phyloP scores from a whole-genome alignment of 805 yeast species.

The Barnettozyma californica region DNA sequence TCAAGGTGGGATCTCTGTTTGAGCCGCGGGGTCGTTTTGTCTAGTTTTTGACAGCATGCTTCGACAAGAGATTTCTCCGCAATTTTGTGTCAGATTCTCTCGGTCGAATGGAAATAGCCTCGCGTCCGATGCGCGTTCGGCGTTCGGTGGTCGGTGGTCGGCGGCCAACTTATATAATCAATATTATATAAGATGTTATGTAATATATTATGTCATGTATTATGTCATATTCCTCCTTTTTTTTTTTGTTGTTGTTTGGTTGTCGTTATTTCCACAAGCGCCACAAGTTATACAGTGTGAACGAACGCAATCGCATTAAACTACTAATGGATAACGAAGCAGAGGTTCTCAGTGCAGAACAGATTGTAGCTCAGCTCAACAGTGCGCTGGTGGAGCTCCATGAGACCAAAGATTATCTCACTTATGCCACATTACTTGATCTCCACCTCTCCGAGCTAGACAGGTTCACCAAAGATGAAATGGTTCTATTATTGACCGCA shows the following conservation, averaged over 20 bases:
- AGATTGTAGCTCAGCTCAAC: slow-evolving; percentile 4
- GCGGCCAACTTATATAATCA: too few species aligned
- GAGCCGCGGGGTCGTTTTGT: background rate
- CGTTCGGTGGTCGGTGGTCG: too few species aligned
- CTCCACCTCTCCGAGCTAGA: slow-evolving; percentile 46
- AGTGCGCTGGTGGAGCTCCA: slow-evolving; percentile 9
- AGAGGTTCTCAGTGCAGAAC: background rate
- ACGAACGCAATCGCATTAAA: background rate
- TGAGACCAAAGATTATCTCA: slow-evolving; percentile 54
- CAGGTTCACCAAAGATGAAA: slow-evolving; percentile 44
- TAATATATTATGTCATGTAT: too few species aligned
- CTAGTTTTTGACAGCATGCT: background rate
- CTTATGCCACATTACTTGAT: slow-evolving; percentile 71
- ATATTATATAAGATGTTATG: too few species aligned
- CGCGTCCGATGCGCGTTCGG: too few species aligned
- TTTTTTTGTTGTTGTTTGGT: too few species aligned
- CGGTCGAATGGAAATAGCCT: background rate
- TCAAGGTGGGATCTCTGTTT: background rate
- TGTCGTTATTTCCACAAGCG: too few species aligned
- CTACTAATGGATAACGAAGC: background rate
- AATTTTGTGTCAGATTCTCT: background rate
- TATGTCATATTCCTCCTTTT: too few species aligned
- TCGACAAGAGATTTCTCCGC: background rate
- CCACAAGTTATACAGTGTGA: too few species aligned
- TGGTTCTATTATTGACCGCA: slow-evolving; percentile 40